A percentile compares a stretch with the other conserved stretches of the same genome.
Conservation (phyloP, 116 monocot species). For the Posidonia oceanica region DNA sequence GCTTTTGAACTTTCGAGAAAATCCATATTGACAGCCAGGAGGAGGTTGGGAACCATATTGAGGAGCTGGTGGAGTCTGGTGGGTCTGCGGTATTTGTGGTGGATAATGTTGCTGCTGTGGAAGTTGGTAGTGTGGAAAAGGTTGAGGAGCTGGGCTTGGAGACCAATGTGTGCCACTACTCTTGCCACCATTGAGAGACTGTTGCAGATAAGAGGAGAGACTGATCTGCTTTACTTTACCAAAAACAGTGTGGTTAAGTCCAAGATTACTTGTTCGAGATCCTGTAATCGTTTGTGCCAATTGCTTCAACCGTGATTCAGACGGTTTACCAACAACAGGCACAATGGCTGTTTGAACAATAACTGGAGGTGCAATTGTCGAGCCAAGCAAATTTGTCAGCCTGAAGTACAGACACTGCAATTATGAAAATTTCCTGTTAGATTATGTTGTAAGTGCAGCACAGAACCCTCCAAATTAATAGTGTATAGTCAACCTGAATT, state of each 20-base stretch:
- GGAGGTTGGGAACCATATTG: not conserved
- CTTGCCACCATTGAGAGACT: not conserved
- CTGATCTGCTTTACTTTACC: slow-evolving; percentile 93
- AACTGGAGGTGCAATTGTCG: slow-evolving; percentile 67
- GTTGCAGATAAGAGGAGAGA: slow-evolving; percentile 50
- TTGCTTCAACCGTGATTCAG: slow-evolving; percentile 71
- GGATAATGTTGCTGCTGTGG: not conserved
- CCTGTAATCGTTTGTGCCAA: slow-evolving; percentile 64
- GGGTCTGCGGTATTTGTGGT: not conserved
- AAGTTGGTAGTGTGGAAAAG: not conserved
- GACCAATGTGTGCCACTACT: not conserved
- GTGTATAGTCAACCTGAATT: too few relatives aligned
- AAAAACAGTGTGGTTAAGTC: slow-evolving; percentile 92
- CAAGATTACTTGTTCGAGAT: slow-evolving; percentile 69
- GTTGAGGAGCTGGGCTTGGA: slow-evolving; percentile 44
- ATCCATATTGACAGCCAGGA: not conserved
- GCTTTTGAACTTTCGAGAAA: not conserved
- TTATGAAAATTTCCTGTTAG: not conserved
- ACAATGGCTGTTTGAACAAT: slow-evolving; percentile 68
- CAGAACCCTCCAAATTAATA: too few relatives aligned
- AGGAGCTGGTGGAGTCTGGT: not conserved
- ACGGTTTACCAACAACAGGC: slow-evolving; percentile 66
- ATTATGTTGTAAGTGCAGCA: too few relatives aligned
- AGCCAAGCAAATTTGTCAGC: slow-evolving; percentile 75
- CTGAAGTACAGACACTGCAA: slow-evolving; percentile 84